Base-by-base conservation (phyloP, 2,329 filamentous ascomycete species). In the Aspergillus texensis region DNA sequence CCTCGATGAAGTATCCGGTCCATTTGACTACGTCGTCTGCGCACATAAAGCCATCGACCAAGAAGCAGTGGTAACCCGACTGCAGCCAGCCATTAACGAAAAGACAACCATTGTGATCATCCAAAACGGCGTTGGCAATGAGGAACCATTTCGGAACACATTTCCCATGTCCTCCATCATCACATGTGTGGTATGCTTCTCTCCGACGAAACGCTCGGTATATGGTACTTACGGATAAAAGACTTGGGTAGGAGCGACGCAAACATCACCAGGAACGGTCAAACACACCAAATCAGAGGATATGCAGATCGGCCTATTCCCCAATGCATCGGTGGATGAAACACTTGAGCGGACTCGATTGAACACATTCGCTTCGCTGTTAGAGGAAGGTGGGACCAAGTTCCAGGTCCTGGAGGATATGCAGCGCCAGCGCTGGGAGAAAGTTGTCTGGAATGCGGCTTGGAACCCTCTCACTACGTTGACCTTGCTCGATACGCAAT, bases 291-390 rank as follows among this genome's bases (percentile, higher is more conserved):
- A 80, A 58, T 82, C 81, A 14, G 86, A 88, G 69, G 78, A 85
- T 64, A 82, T 84, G 71, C 82, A 88, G 61, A 81, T 88, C 4
- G 86, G 85, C 0, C 70, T 87, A 0, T 87, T 82, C 65, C 74
- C 79, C 0, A 85, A 83, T 36, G 28, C 71, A 0, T 16, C 55
- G 0, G 50, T 78, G 0, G 71, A 80, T 0, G 12, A 50, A 0
- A 26, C 64, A 0, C 9, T 69, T 0, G 83, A 85, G 55, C 63
- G 75, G 3, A 26, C 68, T 3, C 77, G 77, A 0, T 77, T 87
- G 0, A 64, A 80, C 0, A 70, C 68, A 0, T 84, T 86, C 45
- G 75, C 79, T 0, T 65, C 70, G 0, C 67, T 86, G 0, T 69
- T 86, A 2, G 72, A 70, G 0, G 67, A 73, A 0, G 83, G 83